A percentile compares a stretch with the other conserved stretches of the same genome.
These are phyloP conservation scores for Penicillium cataractarum DNA, from an alignment of 495 filamentous ascomycete genomes.

Conservation along the genomic window DNA sequence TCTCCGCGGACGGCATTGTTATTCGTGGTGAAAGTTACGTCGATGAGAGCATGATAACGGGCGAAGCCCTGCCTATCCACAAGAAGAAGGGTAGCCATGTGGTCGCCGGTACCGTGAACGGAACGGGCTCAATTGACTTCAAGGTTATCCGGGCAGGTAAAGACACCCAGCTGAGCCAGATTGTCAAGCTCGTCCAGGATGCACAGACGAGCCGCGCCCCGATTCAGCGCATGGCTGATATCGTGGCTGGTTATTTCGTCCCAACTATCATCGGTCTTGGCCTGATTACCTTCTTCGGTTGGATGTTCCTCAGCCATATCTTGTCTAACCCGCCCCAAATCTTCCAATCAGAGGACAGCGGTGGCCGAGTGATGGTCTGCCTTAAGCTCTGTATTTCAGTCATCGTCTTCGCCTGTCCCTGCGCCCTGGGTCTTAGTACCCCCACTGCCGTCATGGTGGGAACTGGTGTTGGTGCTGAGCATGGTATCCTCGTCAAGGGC, in stretches of 20 bases:
- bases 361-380: slow-evolving; percentile 94
- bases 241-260: slow-evolving; percentile 92
- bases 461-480: slow-evolving; percentile 93
- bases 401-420: slow-evolving; percentile 97
- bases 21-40: slow-evolving; percentile 89
- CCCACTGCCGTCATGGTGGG: slow-evolving; percentile 99
- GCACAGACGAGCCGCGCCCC: slow-evolving; percentile 93
- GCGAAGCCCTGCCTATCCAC: slow-evolving; percentile 89
- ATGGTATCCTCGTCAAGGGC: slow-evolving; percentile 96
- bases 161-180: slow-evolving; percentile 96
- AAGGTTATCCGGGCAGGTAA: slow-evolving; percentile 89
- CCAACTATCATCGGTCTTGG: slow-evolving; percentile 86
- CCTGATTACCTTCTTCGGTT: slow-evolving; percentile 80
- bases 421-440: slow-evolving; percentile 89
- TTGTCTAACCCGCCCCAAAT: slow-evolving; percentile 83
- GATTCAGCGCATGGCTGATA: slow-evolving; percentile 92
- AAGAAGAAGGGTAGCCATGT: slow-evolving; percentile 79
- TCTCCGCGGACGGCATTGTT: slow-evolving; percentile 89
- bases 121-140: slow-evolving; percentile 88
- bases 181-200: slow-evolving; percentile 95
- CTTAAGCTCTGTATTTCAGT: slow-evolving; percentile 98
- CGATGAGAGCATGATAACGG: slow-evolving; percentile 98
- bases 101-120: slow-evolving; percentile 97
- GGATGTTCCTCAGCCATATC: slow-evolving; percentile 94
- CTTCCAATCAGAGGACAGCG: slow-evolving; percentile 77